Conservation (phyloP, 495 filamentous ascomycete genomes). For the Diplogelasinospora grovesii region DNA sequence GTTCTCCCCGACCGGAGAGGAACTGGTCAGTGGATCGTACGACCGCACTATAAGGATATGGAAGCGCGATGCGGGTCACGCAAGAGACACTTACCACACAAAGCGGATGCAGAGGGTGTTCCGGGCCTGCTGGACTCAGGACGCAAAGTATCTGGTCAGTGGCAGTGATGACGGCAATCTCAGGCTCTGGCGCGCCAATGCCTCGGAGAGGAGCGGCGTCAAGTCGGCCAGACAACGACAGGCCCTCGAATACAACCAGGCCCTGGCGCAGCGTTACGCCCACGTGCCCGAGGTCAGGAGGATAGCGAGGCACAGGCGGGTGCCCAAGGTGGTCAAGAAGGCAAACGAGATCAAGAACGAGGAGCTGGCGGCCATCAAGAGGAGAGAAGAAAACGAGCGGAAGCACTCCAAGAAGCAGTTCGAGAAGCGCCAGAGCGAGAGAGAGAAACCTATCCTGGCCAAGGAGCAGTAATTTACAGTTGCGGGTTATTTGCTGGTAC, state of each 20-base stretch:
- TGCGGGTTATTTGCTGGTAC: neutral
- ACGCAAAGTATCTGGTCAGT: slow-evolving; percentile 78
- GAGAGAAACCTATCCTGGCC: slow-evolving; percentile 87
- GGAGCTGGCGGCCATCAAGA: slow-evolving; percentile 79
- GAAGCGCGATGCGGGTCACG: slow-evolving; percentile 72
- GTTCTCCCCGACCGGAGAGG: slow-evolving; percentile 89
- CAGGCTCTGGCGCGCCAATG: slow-evolving; percentile 83
- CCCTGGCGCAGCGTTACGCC: slow-evolving; percentile 72
- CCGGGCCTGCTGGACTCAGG: slow-evolving; percentile 73
- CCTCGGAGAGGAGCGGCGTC: slow-evolving; percentile 77
- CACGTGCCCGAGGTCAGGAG: slow-evolving; percentile 96
- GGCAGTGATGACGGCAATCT: slow-evolving; percentile 92
- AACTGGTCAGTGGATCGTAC: slow-evolving; percentile 86
- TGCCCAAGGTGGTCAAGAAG: slow-evolving; percentile 95
- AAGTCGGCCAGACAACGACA: slow-evolving; percentile 76
- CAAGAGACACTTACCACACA: slow-evolving; percentile 92
- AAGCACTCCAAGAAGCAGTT: slow-evolving; percentile 80
- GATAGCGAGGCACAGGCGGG: slow-evolving; percentile 83
- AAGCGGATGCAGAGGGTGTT: slow-evolving; percentile 92
- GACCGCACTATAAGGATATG: slow-evolving; percentile 56
- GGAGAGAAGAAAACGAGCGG: slow-evolving; percentile 87
- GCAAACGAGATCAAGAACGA: slow-evolving; percentile 92
- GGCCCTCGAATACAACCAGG: slow-evolving; percentile 86
- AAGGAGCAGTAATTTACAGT: slow-evolving; percentile 57
- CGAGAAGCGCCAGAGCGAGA: slow-evolving; percentile 66